Percentiles rank a stretch among this genome's conserved stretches.
Conservation (phyloP, 805 yeast species). For the Lipomyces starkeyi region DNA sequence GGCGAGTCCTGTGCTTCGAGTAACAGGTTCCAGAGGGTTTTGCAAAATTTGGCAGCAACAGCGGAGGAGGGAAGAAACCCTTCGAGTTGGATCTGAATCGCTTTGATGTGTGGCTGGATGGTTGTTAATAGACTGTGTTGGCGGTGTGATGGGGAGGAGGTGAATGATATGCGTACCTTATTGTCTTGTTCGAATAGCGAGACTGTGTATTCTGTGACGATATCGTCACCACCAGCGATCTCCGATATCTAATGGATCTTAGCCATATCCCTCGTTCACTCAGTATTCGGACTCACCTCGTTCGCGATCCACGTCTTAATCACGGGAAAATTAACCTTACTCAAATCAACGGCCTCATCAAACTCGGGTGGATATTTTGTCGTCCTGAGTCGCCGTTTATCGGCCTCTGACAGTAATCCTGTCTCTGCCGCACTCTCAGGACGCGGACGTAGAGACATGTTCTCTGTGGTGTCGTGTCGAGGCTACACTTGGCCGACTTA, state of each 20-base stretch:
- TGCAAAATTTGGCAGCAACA: constrained; percentile 17
- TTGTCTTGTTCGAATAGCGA: constrained; percentile 13
- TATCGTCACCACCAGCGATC: constrained; percentile 21
- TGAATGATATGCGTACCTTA: constrained; percentile 8
- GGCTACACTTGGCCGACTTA: not conserved
- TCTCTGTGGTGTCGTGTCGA: not conserved
- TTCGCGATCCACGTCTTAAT: constrained; percentile 21
- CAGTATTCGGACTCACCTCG: constrained; percentile 10
- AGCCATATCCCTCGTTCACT: not conserved
- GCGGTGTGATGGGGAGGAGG: not conserved
- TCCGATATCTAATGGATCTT: not conserved
- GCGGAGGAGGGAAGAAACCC: constrained; percentile 11
- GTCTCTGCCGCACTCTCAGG: constrained; percentile 1
- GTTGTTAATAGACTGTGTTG: not conserved
- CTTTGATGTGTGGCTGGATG: constrained; percentile 22
- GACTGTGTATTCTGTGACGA: constrained; percentile 16
- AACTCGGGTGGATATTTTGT: constrained; percentile 23
- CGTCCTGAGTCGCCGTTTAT: constrained; percentile 8
- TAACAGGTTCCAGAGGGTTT: constrained; percentile 15
- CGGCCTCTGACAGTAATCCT: constrained; percentile 14
- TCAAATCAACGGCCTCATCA: constrained; percentile 14
- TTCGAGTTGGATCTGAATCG: constrained; percentile 23
- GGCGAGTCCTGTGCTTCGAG: constrained; percentile 19
- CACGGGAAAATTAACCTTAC: constrained; percentile 19
- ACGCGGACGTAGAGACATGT: constrained; percentile 1